These are phyloP conservation scores for Neurospora hispaniola DNA, from an alignment of 495 filamentous ascomycete genomes.

Conservation along the genomic window DNA sequence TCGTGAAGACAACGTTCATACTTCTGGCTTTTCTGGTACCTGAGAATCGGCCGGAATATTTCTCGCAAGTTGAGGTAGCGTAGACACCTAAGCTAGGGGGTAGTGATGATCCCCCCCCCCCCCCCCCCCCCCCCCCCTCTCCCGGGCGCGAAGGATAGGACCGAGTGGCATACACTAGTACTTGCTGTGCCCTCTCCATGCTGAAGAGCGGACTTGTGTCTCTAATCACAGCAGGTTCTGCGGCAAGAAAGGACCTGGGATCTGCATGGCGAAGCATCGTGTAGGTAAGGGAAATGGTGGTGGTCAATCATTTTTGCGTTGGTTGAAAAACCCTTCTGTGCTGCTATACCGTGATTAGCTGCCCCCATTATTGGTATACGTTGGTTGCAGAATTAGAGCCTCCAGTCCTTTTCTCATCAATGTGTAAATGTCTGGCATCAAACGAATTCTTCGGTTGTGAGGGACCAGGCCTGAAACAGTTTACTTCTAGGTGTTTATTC, in stretches of 20 bases:
- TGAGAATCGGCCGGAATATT: not conserved
- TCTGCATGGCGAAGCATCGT: not conserved
- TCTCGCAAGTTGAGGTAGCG: not conserved
- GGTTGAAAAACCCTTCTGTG: not conserved
- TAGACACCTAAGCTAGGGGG: not conserved
- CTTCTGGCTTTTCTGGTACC: not conserved
- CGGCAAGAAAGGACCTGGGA: not conserved
- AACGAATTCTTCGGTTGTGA: slow-evolving; percentile 44
- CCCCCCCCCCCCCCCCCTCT: not conserved
- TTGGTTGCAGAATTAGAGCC: not conserved
- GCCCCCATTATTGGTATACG: not conserved
- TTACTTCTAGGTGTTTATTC: not conserved
- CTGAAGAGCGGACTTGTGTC: not conserved
- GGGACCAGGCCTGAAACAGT: slow-evolving; percentile 38
- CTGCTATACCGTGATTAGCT: not conserved
- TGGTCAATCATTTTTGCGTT: not conserved
- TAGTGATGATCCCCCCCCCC: not conserved
- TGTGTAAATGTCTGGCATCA: slow-evolving; percentile 40
- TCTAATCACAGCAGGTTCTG: not conserved
- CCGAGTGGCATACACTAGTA: not conserved
- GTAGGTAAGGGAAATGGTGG: not conserved
- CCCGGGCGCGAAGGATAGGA: not conserved
- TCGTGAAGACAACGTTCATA: not conserved
- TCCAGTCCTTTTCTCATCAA: not conserved
- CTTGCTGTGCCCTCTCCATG: not conserved